Base-by-base conservation (phyloP, 2,329 filamentous ascomycete genomes). In the Bipolaris zeicola region DNA sequence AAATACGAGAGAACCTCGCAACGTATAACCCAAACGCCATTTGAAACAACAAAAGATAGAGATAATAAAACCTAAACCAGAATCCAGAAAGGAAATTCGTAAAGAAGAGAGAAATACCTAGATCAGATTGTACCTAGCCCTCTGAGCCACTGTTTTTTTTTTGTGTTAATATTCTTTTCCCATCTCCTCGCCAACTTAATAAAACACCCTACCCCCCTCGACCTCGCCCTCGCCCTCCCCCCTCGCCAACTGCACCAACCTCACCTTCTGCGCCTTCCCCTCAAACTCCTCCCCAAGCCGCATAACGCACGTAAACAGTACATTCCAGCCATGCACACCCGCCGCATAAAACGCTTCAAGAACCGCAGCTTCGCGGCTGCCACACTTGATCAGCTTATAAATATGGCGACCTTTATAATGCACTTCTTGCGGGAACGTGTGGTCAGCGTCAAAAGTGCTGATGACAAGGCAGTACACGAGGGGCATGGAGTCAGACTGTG, bases 221-320 rank as follows among this genome's bases (percentile, higher is more conserved):
- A 3, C 10, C 26, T 28, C 26, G 8, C 8, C 8, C 8, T 68
- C 59, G 0, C 59, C 31, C 2, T 57, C 48, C 5, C 66, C 64
- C 6, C 71, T 61, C 2, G 63, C 60, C 14, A 76, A 50, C 46
- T 60, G 61, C 0, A 75, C 52, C 5, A 69, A 48, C 10, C 66
- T 55, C 0, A 73, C 64, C 20, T 61, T 64, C 39, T 62, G 65
- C 1, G 65, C 55, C 10, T 58, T 55, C 6, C 69, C 65, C 10
- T 63, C 62, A 24, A 66, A 61, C 4, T 59, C 65, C 28, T 75
- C 69, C 5, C 61, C 66, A 2, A 59, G 51, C 45, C 64, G 62
- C 55, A 69, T 64, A 2, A 73, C 66, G 33, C 72, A 76, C 18
- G 67, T 69, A 33, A 75, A 76, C 0, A 60, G 65, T 1, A 75